These are phyloP conservation scores for Fusarium praegraminearum DNA, from an alignment of 2,329 filamentous ascomycete species.

Conservation along the genomic window DNA sequence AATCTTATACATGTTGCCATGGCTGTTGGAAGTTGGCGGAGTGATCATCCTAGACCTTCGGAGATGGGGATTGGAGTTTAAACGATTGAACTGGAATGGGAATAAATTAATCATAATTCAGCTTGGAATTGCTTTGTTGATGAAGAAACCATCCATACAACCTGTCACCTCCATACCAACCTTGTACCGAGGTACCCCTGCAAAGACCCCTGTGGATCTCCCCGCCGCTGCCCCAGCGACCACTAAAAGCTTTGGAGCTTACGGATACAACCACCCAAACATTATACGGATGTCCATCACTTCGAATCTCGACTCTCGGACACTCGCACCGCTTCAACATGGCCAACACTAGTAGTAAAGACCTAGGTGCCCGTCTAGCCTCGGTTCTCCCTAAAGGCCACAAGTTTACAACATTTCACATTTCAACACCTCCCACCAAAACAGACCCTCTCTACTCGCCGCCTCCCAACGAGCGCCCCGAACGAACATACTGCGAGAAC, in stretches of 20 bases:
- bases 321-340: constrained; percentile 22
- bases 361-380: constrained; percentile 53
- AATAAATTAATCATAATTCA: not conserved
- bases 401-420: constrained; percentile 80
- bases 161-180: not conserved
- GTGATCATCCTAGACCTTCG: constrained; percentile 15
- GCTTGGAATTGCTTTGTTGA: not conserved
- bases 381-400: constrained; percentile 65
- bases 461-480: constrained; percentile 75
- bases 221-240: constrained; percentile 37
- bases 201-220: constrained; percentile 17
- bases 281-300: constrained; percentile 8
- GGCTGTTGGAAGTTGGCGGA: constrained; percentile 38
- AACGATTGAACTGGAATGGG: constrained; percentile 4
- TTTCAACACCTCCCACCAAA: constrained; percentile 84
- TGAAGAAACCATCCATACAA: not conserved
- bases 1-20: constrained; percentile 41
- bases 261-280: not conserved
- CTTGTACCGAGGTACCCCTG: not conserved
- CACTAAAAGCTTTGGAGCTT: constrained; percentile 17
- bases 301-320: not conserved
- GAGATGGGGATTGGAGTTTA: constrained; percentile 15
- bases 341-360: constrained; percentile 12
- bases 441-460: constrained; percentile 83
- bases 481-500: constrained; percentile 86